Evolutionary conservation across 1,284 basidiomycete species (phyloP), one percentile per base, ranked within the genome.

Genomic region (Moesziomyces sp.): DNA sequence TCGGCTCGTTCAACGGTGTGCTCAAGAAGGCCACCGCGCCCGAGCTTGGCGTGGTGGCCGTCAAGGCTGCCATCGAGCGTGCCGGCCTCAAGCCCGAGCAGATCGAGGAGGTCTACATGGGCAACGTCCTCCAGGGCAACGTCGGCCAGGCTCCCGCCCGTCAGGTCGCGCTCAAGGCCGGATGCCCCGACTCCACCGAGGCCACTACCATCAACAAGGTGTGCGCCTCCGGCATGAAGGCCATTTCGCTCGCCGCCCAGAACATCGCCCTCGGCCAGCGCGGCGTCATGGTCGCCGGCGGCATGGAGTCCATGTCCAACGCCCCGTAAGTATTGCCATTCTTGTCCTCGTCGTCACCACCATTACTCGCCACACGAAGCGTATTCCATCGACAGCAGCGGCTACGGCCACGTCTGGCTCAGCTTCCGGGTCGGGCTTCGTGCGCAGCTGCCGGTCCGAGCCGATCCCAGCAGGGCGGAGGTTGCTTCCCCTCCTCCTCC

Each of bases 31-130:
- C 97, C 83, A 92, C 92, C 21, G 97, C 96, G 24, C 90, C 93
- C 54, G 91, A 98, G 84, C 91, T 99, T 71, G 97, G 97, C 81
- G 86, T 89, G 48, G 87, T 90, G 52, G 97, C 93, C 50, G 89
- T 98, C 84, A 97, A 95, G 86, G 91, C 92, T 80, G 95, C 73
- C 51, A 78, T 46, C 88, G 98, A 79, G 88, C 90, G 79, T 88
- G 90, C 91, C 47, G 90, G 91, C 60, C 88, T 99, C 83, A 89
- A 92, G 81, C 91, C 95, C 18, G 88, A 90, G 9, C 86, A 89
- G 71, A 90, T 94, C 49, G 94, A 99, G 86, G 97, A 99, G 87
- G 88, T 97, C 81, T 98, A 92, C 89, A 92, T 98, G 84, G 97
- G 97, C 76, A 95, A 99, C 54, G 86, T 86, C 24, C 77, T 86